phyloP scores from a whole-genome alignment of 139 green algal genomes.

The Chlamydomonas incerta region DNA sequence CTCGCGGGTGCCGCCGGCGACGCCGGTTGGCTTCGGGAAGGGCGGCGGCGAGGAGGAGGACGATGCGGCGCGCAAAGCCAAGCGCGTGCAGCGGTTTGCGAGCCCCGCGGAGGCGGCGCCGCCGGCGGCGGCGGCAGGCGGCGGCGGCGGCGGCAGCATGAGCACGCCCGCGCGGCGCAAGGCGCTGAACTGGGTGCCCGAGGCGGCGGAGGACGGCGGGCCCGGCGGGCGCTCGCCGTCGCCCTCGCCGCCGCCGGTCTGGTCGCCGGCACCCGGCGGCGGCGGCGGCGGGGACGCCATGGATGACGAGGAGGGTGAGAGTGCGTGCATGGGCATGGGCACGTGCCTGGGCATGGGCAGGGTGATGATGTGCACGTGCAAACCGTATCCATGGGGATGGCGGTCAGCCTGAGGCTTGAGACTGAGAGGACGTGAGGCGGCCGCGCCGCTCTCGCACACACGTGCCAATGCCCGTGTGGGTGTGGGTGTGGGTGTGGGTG shows the following conservation, averaged over 20 bases:
- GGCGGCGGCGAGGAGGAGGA: not conserved
- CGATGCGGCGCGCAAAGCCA: not conserved
- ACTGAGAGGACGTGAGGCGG: too few relatives aligned
- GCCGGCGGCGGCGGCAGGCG: too few relatives aligned
- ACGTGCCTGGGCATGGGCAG: too few relatives aligned
- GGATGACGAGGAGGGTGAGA: slow-evolving; percentile 39
- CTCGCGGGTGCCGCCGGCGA: not conserved
- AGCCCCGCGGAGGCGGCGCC: not conserved
- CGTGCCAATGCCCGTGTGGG: too few relatives aligned
- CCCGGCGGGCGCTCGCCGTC: not conserved
- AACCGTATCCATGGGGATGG: too few relatives aligned
- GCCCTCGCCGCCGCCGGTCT: slow-evolving; percentile 26
- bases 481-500: too few relatives aligned
- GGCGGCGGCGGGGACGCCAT: not conserved
- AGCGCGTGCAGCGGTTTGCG: not conserved
- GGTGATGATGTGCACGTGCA: too few relatives aligned
- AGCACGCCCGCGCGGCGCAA: not conserved
- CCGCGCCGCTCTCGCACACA: too few relatives aligned
- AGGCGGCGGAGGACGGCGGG: not conserved
- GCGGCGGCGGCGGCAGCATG: not conserved
- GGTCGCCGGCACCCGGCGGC: not conserved
- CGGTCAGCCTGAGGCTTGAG: too few relatives aligned
- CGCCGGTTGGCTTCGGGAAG: not conserved
- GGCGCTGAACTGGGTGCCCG: not conserved
- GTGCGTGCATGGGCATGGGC: too few relatives aligned